Conservation (phyloP, 352 stramenopile genomes). For the Pythium aphanidermatum region DNA sequence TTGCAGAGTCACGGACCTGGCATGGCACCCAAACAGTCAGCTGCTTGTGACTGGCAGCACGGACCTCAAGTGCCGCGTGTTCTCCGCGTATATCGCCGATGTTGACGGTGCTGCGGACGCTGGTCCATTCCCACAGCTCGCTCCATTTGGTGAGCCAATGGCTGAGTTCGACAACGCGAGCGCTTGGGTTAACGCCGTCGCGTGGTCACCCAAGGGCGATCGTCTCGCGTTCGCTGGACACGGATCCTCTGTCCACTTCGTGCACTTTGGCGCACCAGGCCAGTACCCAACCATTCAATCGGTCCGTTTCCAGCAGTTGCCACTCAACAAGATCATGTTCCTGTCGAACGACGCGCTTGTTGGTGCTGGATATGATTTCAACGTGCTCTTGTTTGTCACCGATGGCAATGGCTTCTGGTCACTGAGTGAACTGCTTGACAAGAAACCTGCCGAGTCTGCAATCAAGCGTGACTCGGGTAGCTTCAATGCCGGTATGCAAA, state of each 20-base stretch:
- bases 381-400: constrained; percentile 85
- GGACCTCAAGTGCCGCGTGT: constrained; percentile 92
- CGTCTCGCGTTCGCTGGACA: constrained; percentile 87
- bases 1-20: constrained; percentile 78
- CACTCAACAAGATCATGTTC: constrained; percentile 84
- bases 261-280: constrained; percentile 69
- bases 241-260: constrained; percentile 89
- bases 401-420: constrained; percentile 78
- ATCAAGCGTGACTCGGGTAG: constrained; percentile 52
- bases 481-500: constrained; percentile 53
- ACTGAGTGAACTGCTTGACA: constrained; percentile 71
- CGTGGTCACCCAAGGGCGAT: constrained; percentile 88
- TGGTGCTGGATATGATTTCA: constrained; percentile 90
- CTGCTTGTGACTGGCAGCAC: constrained; percentile 88
- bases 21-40: constrained; percentile 92
- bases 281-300: constrained; percentile 79
- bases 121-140: constrained; percentile 66
- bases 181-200: constrained; percentile 90
- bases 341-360: constrained; percentile 85
- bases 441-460: constrained; percentile 53
- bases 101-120: constrained; percentile 70
- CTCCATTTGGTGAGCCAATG: constrained; percentile 75
- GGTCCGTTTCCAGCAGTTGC: constrained; percentile 83
- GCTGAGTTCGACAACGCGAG: constrained; percentile 85
- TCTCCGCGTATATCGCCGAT: constrained; percentile 83